These are phyloP conservation scores for Plectosphaerella cucumerina DNA, from an alignment of 2,329 filamentous ascomycete genomes.

Conservation along the genomic window DNA sequence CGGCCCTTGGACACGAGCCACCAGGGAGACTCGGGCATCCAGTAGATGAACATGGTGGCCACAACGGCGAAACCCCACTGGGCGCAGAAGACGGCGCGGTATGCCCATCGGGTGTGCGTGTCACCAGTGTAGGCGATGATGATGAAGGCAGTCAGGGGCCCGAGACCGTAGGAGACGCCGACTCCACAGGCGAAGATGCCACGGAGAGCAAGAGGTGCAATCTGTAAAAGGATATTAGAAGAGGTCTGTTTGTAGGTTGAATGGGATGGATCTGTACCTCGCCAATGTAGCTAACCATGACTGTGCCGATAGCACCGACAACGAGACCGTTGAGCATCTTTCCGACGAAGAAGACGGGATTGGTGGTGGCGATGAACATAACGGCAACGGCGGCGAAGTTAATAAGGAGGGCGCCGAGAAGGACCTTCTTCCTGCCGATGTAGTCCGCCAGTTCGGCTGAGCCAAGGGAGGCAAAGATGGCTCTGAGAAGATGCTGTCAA, in stretches of 20 bases:
- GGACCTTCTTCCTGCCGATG: slow-evolving; percentile 24
- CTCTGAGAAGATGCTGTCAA: slow-evolving; percentile 7
- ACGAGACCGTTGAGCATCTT: slow-evolving; percentile 38
- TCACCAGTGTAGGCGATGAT: slow-evolving; percentile 25
- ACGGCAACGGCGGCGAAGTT: slow-evolving; percentile 32
- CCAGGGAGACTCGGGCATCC: slow-evolving; percentile 39
- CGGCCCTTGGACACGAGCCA: slow-evolving; percentile 32
- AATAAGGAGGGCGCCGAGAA: slow-evolving; percentile 28
- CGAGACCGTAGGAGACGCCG: slow-evolving; percentile 24
- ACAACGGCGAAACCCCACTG: slow-evolving; percentile 28
- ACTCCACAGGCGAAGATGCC: slow-evolving; percentile 22
- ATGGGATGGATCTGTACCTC: slow-evolving; percentile 23
- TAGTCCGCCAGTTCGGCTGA: slow-evolving; percentile 26
- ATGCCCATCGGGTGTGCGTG: slow-evolving; percentile 24
- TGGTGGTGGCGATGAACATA: slow-evolving; percentile 34
- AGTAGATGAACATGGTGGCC: slow-evolving; percentile 23
- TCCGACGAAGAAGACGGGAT: slow-evolving; percentile 34
- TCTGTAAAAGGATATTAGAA: slow-evolving; percentile 15
- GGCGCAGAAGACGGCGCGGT: slow-evolving; percentile 25
- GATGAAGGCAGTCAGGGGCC: slow-evolving; percentile 23
- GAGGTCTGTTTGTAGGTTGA: slow-evolving; percentile 19
- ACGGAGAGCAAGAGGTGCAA: slow-evolving; percentile 22
- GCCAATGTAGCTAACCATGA: slow-evolving; percentile 24
- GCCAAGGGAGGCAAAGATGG: slow-evolving; percentile 23
- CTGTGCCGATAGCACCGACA: slow-evolving; percentile 19